These are phyloP conservation scores for Lachnellula hyalina DNA, from an alignment of 2,329 filamentous ascomycete genomes.

Conservation along the genomic window DNA sequence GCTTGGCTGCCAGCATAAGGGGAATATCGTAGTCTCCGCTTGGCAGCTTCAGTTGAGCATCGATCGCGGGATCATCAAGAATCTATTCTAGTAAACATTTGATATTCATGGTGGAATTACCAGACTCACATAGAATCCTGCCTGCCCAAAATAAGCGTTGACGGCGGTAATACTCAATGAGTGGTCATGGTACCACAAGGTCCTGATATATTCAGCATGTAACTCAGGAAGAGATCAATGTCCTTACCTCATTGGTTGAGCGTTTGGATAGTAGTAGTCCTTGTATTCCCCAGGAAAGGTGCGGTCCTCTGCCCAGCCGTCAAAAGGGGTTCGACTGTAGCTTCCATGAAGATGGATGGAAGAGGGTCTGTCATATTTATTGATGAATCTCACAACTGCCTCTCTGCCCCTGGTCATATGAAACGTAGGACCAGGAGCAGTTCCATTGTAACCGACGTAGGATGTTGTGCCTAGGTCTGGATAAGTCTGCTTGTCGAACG, in stretches of 20 bases:
- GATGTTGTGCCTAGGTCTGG: conserved; percentile 36
- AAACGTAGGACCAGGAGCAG: conserved; percentile 49
- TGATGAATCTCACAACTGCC: conserved; percentile 49
- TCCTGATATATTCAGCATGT: conserved; percentile 33
- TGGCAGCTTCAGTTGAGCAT: conserved; percentile 43
- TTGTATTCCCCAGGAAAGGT: conserved; percentile 49
- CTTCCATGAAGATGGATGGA: conserved; percentile 52
- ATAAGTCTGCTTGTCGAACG: conserved; percentile 39
- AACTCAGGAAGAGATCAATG: no score
- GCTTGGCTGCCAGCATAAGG: conserved; percentile 44
- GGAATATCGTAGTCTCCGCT: conserved; percentile 48
- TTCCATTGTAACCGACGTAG: conserved; percentile 49
- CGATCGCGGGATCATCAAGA: conserved; percentile 42
- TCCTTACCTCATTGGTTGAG: conserved; percentile 32
- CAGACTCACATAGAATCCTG: conserved; percentile 32
- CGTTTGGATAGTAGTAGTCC: conserved; percentile 59
- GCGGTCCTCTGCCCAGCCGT: conserved; percentile 51
- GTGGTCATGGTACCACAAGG: conserved; percentile 52
- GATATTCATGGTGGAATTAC: background rate
- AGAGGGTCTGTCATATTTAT: conserved; percentile 40
- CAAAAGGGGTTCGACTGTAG: conserved; percentile 42
- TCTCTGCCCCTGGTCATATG: conserved; percentile 44
- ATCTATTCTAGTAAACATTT: conserved; percentile 39
- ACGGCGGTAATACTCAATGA: conserved; percentile 40
- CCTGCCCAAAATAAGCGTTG: conserved; percentile 52